These are phyloP conservation scores for Cyclotella cryptica DNA, from an alignment of 108 stramenopile genomes.

Conservation along the genomic window DNA sequence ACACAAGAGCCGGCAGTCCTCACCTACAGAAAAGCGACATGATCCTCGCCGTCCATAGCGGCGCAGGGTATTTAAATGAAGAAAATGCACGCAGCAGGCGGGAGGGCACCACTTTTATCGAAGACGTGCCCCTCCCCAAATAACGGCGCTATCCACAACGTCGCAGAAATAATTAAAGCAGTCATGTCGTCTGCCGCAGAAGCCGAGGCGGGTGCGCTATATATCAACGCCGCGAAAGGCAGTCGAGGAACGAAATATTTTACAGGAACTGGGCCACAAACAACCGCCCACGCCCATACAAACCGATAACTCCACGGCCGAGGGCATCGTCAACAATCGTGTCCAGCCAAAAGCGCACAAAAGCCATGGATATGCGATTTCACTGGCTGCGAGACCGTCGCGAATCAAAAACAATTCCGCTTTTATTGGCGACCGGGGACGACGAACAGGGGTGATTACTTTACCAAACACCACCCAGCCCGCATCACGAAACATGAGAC, in stretches of 20 bases:
- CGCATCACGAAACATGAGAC: slow-evolving; percentile 22
- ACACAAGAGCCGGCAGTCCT: slow-evolving; percentile 54
- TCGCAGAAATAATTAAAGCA: slow-evolving; percentile 27
- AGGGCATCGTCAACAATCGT: slow-evolving; percentile 50
- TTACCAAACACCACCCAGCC: slow-evolving; percentile 21
- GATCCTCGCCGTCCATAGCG: slow-evolving; percentile 16
- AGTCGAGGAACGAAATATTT: slow-evolving; percentile 16
- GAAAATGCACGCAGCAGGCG: slow-evolving; percentile 30
- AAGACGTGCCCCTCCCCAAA: slow-evolving; percentile 12
- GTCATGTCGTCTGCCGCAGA: slow-evolving; percentile 50
- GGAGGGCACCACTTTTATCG: slow-evolving; percentile 47
- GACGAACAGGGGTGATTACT: slow-evolving; percentile 18
- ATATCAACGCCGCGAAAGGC: slow-evolving; percentile 50
- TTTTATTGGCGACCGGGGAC: slow-evolving; percentile 18
- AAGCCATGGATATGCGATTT: slow-evolving; percentile 9
- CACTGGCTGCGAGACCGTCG: slow-evolving; percentile 18
- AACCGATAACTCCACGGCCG: slow-evolving; percentile 55
- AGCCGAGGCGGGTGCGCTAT: slow-evolving; percentile 57
- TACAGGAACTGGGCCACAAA: slow-evolving; percentile 51
- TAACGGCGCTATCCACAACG: slow-evolving; percentile 46
- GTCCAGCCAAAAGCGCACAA: slow-evolving; percentile 49
- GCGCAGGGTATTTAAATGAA: slow-evolving; percentile 13
- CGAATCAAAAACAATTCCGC: slow-evolving; percentile 15
- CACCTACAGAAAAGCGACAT: slow-evolving; percentile 52
- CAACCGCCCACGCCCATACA: slow-evolving; percentile 57